Percentiles rank a stretch among this genome's conserved stretches.
Evolutionary conservation across 768 basidiomycete species (phyloP).

Genomic region (Lentinula sp.): DNA sequence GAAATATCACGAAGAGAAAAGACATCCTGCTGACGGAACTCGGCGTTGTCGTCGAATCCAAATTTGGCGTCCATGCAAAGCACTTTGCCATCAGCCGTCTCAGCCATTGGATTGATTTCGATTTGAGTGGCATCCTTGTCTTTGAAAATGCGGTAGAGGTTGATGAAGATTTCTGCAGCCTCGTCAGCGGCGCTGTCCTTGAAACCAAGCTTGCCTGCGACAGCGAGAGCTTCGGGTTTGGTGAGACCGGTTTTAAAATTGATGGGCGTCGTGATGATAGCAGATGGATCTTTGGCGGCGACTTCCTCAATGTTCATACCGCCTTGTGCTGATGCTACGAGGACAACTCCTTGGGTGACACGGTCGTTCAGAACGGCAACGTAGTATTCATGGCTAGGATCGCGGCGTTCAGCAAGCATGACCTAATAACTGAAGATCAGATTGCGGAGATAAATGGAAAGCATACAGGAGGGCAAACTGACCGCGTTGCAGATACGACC

Average conservation of each 20-base stretch:
- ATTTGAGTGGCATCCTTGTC: slow-evolving; percentile 99
- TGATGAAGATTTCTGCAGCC: slow-evolving; percentile 90
- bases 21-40: slow-evolving; percentile 91
- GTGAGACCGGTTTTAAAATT: slow-evolving; percentile 77
- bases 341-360: slow-evolving; percentile 77
- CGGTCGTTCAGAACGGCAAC: slow-evolving; percentile 97
- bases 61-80: slow-evolving; percentile 99
- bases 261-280: slow-evolving; percentile 95
- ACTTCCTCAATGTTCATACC: slow-evolving; percentile 99
- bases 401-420: slow-evolving; percentile 95
- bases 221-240: slow-evolving; percentile 58
- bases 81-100: slow-evolving; percentile 86
- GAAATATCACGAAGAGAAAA: slow-evolving; percentile 86
- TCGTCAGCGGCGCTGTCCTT: slow-evolving; percentile 62
- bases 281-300: slow-evolving; percentile 87
- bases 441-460: not conserved
- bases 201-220: slow-evolving; percentile 93
- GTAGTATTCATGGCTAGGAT: slow-evolving; percentile 96
- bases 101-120: slow-evolving; percentile 97
- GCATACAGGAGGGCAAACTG: slow-evolving; percentile 20
- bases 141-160: slow-evolving; percentile 95
- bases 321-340: slow-evolving; percentile 91
- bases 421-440: slow-evolving; percentile 43
- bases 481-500: slow-evolving; percentile 96
- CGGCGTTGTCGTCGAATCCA: slow-evolving; percentile 99